Conservation (phyloP, 2,329 filamentous ascomycete species). For the Knoxdaviesia capensis region DNA sequence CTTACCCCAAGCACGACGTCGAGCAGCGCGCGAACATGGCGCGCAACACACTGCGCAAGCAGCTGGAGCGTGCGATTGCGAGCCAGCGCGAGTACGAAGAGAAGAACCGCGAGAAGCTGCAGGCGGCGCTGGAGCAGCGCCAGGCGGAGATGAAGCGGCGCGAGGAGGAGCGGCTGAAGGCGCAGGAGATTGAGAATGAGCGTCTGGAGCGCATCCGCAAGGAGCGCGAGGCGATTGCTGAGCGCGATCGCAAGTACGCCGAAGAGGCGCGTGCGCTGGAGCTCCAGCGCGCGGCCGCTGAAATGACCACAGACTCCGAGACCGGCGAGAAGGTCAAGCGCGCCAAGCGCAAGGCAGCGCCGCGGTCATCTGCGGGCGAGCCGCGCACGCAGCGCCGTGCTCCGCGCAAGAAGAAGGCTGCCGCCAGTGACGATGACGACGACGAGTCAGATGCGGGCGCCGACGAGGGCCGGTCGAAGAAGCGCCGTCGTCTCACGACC, state of each 20-base stretch:
- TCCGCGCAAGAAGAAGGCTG: constrained; percentile 25
- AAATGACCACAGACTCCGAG: constrained; percentile 64
- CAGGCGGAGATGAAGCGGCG: constrained; percentile 62
- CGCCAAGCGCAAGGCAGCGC: constrained; percentile 38
- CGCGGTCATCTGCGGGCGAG: constrained; percentile 15
- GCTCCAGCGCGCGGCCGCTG: constrained; percentile 45
- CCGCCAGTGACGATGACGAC: constrained; percentile 16
- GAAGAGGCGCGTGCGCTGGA: constrained; percentile 55
- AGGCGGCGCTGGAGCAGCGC: constrained; percentile 58
- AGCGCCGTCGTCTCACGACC: constrained; percentile 35
- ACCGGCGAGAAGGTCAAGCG: constrained; percentile 65
- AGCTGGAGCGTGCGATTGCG: constrained; percentile 69
- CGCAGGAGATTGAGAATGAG: constrained; percentile 49
- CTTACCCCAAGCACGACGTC: constrained; percentile 76
- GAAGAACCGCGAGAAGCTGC: constrained; percentile 74
- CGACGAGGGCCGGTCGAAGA: constrained; percentile 33
- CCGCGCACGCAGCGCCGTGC: constrained; percentile 20
- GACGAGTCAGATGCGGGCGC: constrained; percentile 13
- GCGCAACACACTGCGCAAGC: constrained; percentile 79
- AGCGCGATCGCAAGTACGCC: constrained; percentile 53
- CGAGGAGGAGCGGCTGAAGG: constrained; percentile 54
- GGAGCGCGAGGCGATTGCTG: constrained; percentile 64
- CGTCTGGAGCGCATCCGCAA: constrained; percentile 65
- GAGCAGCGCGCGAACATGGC: constrained; percentile 97
- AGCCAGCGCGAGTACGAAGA: constrained; percentile 83